These are phyloP conservation scores for Lolium perenne DNA, from an alignment of 176 grass and related monocot genomes.

Conservation along the genomic window DNA sequence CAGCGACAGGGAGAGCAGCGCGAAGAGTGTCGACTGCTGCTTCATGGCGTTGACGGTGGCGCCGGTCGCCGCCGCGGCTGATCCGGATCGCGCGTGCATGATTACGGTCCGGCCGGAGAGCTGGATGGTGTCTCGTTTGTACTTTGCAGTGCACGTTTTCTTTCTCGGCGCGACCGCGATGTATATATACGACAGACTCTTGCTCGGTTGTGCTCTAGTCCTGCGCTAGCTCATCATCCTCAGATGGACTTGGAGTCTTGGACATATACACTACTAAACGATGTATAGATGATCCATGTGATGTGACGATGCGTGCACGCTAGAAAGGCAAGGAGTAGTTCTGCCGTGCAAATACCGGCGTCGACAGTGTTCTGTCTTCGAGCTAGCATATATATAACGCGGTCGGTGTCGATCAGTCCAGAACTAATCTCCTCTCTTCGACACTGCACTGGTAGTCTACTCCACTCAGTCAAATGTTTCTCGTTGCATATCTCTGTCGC, in stretches of 20 bases:
- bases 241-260: neutral
- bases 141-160: neutral
- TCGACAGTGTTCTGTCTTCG: no score
- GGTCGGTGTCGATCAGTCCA: neutral
- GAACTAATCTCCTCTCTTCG: neutral
- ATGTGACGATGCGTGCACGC: neutral
- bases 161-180: neutral
- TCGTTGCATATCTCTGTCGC: neutral
- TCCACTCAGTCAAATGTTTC: neutral
- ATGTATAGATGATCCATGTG: no score
- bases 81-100: neutral
- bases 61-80: neutral
- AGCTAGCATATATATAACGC: no score
- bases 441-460: neutral
- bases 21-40: slow-evolving; percentile 48
- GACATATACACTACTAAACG: no score
- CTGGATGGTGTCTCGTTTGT: neutral
- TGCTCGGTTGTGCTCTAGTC: neutral
- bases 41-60: slow-evolving; percentile 31
- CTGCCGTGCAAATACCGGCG: no score
- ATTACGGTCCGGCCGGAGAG: neutral
- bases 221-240: neutral
- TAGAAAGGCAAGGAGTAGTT: neutral
- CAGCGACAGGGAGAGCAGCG: slow-evolving; percentile 47
- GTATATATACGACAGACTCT: neutral